Base-by-base conservation (phyloP, 2,329 filamentous ascomycete genomes). In the Fonsecaea multimorphosa region DNA sequence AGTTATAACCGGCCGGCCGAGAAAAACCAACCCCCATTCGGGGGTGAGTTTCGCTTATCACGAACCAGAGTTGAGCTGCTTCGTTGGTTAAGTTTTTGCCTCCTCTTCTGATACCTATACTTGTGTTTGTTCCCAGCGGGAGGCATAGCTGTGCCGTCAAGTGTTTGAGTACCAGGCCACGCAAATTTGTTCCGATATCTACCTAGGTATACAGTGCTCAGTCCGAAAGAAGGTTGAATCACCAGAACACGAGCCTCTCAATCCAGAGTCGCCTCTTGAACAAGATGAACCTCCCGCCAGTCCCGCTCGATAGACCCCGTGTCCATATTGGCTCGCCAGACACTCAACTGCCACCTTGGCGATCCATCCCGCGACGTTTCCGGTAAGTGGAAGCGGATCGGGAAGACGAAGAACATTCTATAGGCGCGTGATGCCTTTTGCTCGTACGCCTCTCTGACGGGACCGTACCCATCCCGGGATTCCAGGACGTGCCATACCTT, bases 301-400 rank as follows among this genome's bases (percentile, higher is more conserved):
- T 38, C 14, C 32, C 62, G 57, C 24, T 67, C 65, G 56, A 67
- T 62, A 16, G 27, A 44, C 19, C 62, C 62, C 14, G 4, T 57
- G 31, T 67, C 65, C 52, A 67, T n/a, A 62, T 67, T 40, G 11
- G 65, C 65, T 51, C 62, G 46, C 65, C 65, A 67, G 40, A 58
- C 49, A 8, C 38, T 53, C 49, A 66, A 55, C 46, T 63, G 64
- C 64, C 64, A 66, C 1, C 53, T 32, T 2, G 44, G 44, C 6
- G 44, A 31, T 24, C 51, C 36, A 55, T 49, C 16, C 32, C n/a
- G 51, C 12, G 51, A 31, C 22, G n/a, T 57, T 52, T 36, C 29
- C 9, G 59, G 55, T 19, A 59, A 34, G 16, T 52, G 49, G 56
- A 60, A 63, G 5, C 56, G 51, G 14, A 67, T 55, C 8, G 64